These are phyloP conservation scores for Cordyceps fumosorosea DNA, from an alignment of 2,329 filamentous ascomycete species.

Conservation along the genomic window DNA sequence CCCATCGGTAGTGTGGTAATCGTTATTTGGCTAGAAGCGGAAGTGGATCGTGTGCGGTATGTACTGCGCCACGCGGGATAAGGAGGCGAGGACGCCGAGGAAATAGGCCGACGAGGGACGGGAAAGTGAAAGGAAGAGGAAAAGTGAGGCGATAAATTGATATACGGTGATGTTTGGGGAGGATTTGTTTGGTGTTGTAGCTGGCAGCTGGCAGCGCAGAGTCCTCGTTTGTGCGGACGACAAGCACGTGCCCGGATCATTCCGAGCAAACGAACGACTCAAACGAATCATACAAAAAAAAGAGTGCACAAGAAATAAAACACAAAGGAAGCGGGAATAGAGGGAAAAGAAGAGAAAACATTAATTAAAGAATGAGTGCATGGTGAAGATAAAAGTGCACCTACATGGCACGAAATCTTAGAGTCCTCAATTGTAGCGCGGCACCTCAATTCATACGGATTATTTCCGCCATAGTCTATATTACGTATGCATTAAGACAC, in stretches of 20 bases:
- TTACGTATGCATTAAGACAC: no score
- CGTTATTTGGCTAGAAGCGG: constrained; percentile 2
- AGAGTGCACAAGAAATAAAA: no score
- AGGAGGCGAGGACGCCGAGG: background rate
- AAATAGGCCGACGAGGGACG: background rate
- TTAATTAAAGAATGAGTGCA: no score
- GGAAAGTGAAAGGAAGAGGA: background rate
- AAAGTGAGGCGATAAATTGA: background rate
- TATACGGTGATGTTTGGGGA: background rate
- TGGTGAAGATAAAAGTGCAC: no score
- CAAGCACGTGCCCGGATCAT: background rate
- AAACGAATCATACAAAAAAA: no score
- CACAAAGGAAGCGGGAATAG: no score
- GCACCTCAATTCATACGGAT: no score
- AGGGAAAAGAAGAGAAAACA: no score
- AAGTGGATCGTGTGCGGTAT: constrained; percentile 13
- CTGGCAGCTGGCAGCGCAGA: background rate
- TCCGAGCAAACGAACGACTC: no score
- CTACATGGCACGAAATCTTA: no score
- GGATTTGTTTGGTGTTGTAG: background rate
- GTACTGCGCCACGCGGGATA: constrained; percentile 1
- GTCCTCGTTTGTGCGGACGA: background rate
- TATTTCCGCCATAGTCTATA: no score
- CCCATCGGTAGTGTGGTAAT: background rate
- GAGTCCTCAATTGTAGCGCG: no score